A percentile compares a stretch with the other conserved stretches of the same genome.
Conservation (phyloP, 345 rosid species). For the Rhodamnia rubescens region DNA sequence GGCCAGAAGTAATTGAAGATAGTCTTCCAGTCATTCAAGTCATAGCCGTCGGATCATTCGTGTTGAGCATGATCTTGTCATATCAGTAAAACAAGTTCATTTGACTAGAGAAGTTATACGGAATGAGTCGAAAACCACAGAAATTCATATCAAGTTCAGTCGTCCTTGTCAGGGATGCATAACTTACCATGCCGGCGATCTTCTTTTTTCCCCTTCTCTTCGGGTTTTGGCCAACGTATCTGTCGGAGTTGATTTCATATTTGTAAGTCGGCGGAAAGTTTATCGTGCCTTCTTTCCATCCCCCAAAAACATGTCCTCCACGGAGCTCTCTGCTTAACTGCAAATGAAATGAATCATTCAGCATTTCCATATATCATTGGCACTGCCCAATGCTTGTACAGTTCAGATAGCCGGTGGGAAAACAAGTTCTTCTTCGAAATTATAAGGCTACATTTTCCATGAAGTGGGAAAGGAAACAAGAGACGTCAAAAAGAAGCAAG, state of each 20-base stretch:
- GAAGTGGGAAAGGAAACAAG: neutral
- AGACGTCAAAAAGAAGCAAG: neutral
- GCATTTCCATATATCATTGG: neutral
- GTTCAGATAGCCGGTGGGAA: neutral
- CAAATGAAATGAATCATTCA: neutral
- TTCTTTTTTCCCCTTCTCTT: constrained; percentile 84
- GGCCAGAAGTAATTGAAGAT: neutral
- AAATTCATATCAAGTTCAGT: neutral
- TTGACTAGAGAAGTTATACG: neutral
- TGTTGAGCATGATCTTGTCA: neutral
- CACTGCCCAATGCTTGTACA: neutral
- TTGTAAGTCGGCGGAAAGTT: constrained; percentile 93
- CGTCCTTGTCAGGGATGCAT: neutral
- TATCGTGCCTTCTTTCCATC: constrained; percentile 87
- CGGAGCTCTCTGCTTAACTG: constrained; percentile 72
- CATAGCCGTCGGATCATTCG: neutral
- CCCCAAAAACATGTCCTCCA: constrained; percentile 71
- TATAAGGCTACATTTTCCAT: neutral
- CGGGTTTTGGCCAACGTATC: constrained; percentile 72
- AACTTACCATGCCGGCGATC: constrained; percentile 96
- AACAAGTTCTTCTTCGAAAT: neutral
- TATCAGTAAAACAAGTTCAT: neutral
- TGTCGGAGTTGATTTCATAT: constrained; percentile 72
- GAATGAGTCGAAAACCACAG: neutral
- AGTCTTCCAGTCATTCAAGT: neutral